Evolutionary conservation across 495 filamentous ascomycete species (phyloP).

Genomic region (Aspergillus sclerotiicarbonarius): DNA sequence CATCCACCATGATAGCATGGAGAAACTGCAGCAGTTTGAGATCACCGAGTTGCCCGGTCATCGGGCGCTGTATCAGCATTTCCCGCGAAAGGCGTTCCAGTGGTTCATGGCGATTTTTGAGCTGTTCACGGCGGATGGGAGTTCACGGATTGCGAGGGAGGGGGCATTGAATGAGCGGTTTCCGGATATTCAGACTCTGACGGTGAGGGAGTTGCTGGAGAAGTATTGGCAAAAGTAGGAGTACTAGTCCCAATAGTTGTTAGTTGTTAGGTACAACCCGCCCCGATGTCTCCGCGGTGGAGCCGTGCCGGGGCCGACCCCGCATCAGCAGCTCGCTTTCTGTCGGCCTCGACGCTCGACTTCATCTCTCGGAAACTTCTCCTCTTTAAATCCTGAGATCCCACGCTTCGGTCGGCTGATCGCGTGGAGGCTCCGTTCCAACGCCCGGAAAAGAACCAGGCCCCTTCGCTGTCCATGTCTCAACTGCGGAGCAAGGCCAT

Average conservation of each 20-base stretch:
- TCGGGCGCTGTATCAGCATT: slow-evolving; percentile 23
- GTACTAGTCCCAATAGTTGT: too few relatives aligned
- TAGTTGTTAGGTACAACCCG: too few relatives aligned
- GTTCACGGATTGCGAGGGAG: slow-evolving; percentile 21
- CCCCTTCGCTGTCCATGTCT: background rate
- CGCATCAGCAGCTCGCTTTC: background rate
- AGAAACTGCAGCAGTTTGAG: slow-evolving; percentile 36
- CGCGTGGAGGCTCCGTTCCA: background rate
- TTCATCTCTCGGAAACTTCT: background rate
- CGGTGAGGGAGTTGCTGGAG: slow-evolving; percentile 30
- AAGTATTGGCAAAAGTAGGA: background rate
- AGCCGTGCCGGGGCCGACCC: background rate
- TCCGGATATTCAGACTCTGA: slow-evolving; percentile 33
- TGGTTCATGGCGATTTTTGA: slow-evolving; percentile 31
- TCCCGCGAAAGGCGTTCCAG: slow-evolving; percentile 35
- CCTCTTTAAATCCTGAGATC: background rate
- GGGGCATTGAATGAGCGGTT: slow-evolving; percentile 35
- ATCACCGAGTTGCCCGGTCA: slow-evolving; percentile 44
- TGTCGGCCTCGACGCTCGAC: too few relatives aligned
- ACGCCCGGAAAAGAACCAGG: background rate
- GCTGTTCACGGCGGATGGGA: slow-evolving; percentile 9
- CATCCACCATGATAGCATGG: slow-evolving; percentile 36
- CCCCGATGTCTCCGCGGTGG: background rate
- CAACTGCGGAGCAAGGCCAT: background rate
- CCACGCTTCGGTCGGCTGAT: background rate